These are phyloP conservation scores for Hypericum perforatum DNA, from an alignment of 345 rosid genomes.

Conservation along the genomic window DNA sequence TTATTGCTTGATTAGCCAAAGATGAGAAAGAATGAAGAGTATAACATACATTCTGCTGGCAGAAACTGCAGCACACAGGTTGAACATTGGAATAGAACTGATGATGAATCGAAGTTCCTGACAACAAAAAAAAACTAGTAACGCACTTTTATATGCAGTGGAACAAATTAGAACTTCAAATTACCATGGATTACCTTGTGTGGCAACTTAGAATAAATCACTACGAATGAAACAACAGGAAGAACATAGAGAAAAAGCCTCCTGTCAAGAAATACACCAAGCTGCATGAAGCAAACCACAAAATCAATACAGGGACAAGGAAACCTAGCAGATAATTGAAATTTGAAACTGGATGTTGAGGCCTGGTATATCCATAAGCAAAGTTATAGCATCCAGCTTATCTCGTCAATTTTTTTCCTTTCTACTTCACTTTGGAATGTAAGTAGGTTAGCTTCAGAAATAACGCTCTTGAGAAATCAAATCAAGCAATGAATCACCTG, in stretches of 20 bases:
- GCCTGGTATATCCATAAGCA: too few species aligned
- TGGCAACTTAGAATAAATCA: conserved; percentile 92
- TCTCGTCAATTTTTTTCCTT: too few species aligned
- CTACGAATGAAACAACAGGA: conserved; percentile 58
- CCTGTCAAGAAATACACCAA: conserved; percentile 68
- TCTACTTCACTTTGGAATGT: too few species aligned
- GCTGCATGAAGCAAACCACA: conserved; percentile 36
- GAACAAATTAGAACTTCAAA: conserved; percentile 14
- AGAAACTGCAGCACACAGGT: conserved; percentile 86
- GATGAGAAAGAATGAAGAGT: not conserved
- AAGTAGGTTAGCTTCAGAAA: too few species aligned
- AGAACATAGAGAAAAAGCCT: conserved; percentile 51
- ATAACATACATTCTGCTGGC: conserved; percentile 72
- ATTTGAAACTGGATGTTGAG: too few species aligned
- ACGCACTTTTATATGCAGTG: conserved; percentile 3
- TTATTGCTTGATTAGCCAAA: not conserved
- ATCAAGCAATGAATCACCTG: not conserved
- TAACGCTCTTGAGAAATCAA: too few species aligned
- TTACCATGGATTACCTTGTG: conserved; percentile 57
- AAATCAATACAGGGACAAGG: not conserved
- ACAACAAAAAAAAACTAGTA: conserved; percentile 8
- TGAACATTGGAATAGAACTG: conserved; percentile 84
- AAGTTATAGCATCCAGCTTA: too few species aligned
- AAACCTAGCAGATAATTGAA: too few species aligned
- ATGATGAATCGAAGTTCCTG: conserved; percentile 97